Conservation (phyloP, 73 alveolate species). For the Paraurostyla sp. region DNA sequence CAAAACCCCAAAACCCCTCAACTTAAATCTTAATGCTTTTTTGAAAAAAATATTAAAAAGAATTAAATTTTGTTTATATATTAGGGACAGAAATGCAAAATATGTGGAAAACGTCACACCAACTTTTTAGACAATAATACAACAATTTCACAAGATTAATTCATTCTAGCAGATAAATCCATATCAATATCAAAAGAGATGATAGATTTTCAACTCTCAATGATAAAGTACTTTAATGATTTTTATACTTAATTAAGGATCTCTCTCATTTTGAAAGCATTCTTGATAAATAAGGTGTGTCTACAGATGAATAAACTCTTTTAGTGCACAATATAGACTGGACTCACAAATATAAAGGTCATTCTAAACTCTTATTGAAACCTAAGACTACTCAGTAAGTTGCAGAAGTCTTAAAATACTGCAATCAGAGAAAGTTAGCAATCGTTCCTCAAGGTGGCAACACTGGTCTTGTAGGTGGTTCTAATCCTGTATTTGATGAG, state of each 20-base stretch:
- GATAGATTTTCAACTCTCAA: too few relatives aligned
- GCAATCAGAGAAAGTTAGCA: conserved; percentile 79
- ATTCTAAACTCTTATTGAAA: conserved; percentile 74
- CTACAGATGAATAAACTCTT: conserved; percentile 56
- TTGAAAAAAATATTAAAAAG: too few relatives aligned
- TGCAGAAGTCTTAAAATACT: conserved; percentile 69
- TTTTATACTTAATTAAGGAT: background rate
- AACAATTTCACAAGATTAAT: too few relatives aligned
- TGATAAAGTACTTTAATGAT: background rate
- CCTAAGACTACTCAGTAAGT: conserved; percentile 84
- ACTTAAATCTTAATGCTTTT: too few relatives aligned
- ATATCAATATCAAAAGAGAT: too few relatives aligned
- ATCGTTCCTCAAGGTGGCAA: conserved; percentile 95
- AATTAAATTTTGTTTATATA: too few relatives aligned
- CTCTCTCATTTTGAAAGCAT: background rate
- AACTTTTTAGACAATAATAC: too few relatives aligned
- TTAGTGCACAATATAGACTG: conserved; percentile 80
- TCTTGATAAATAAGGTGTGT: background rate
- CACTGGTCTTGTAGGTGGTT: conserved; percentile 94
- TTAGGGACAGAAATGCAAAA: too few relatives aligned
- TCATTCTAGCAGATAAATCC: too few relatives aligned
- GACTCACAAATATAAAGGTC: conserved; percentile 79
- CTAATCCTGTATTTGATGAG: conserved; percentile 88
- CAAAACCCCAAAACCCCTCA: too few relatives aligned
- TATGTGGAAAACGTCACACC: too few relatives aligned